Evolutionary conservation across 202 grass and related monocot genomes (phyloP), one percentile per base, ranked within the genome.

Genomic region (Schoenoplectus tabernaemontani): DNA sequence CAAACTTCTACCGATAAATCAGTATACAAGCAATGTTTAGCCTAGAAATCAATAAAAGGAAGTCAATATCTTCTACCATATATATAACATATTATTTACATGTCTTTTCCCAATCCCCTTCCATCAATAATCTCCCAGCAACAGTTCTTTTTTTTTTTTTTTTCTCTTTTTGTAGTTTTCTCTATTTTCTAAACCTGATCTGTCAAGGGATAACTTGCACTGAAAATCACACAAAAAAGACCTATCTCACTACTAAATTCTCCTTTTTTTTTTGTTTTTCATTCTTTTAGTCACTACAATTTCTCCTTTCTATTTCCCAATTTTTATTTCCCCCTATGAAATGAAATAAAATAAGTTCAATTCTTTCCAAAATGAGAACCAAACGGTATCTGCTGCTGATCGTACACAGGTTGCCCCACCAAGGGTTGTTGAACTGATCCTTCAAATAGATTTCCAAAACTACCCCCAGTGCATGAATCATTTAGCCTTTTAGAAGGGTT

Each of bases 331-430:
- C 37, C 51, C 16, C 51, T 42, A 51, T 47, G 4, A 64, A 79
- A 46, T n/a, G 19, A 80, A 47, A 64, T 33, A 64, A 64, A 63
- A 80, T 41, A 28, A 9, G 57, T 44, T 80, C 77, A 80, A 36
- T 80, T 51, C 43, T 80, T 80, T 64, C 77, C 77, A 80, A 80
- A 80, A 46, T 80, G 23, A 32, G 77, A 80, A 62, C 15, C 59
- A 80, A 80, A 64, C 0, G 60, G 59, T 80, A 50, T 48, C 20
- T 80, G 77, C 77, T 63, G 58, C 39, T 80, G 77, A 32, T 36
- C 57, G 22, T 79, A 79, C 58, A 79, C 38, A 64, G 77, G 57
- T 39, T 80, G 77, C 3, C 77, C 77, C 24, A 28, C 24, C 58
- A 80, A 50, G 32, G 41, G 57, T 33, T 64, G 57, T 80, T 80